Base-by-base conservation (phyloP, 371 early-diverging fungal species). In the Rhizopus arrhizus region DNA sequence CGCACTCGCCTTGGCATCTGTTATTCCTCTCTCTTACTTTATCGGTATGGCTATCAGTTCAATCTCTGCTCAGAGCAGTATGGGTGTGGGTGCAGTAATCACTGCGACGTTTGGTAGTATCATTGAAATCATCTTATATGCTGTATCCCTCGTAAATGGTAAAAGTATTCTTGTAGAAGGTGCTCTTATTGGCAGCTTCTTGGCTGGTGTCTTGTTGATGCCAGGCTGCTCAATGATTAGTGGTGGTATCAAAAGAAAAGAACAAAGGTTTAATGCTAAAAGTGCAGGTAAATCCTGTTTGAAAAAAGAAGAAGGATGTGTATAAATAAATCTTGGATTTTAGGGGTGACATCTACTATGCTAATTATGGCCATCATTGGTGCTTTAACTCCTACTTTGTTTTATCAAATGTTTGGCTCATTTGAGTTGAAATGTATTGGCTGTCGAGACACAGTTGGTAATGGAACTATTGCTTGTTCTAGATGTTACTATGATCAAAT, bases 31-130 rank as follows among this genome's bases (percentile, higher is more conserved):
- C 7, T 89, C 96, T 1, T 98, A 96, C 68, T 92, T 97, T 68
- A 96, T 98, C 70, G 98, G 98, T 28, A 94, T 94, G 92, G 94
- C 93, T 0, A 95, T 97, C 36, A 90, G 95, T 33, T 93, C 94
- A 15, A 94, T 97, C 66, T 92, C 95, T 10, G 95, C 97, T 8
- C 96, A 97, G 70, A 91, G 95, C 5, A 90, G 91, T 41, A 77
- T 95, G 64, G 93, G 90, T 35, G 75, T 97, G 58, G 98, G 96
- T 28, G 94, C 97, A 0, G 96, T 96, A 33, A 90, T 97, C 67
- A 98, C 97, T 75, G 98, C 98, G 12, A 94, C 98, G 0, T 98
- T 98, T 74, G 97, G 97, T 57, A 91, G 92, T 47, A 95, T 97
- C 33, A 90, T 97, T 55, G 98, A 97, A 73, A 91, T 97, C 57